Conservation (phyloP, 139 green algal genomes). For the Haematococcus lacustris region DNA sequence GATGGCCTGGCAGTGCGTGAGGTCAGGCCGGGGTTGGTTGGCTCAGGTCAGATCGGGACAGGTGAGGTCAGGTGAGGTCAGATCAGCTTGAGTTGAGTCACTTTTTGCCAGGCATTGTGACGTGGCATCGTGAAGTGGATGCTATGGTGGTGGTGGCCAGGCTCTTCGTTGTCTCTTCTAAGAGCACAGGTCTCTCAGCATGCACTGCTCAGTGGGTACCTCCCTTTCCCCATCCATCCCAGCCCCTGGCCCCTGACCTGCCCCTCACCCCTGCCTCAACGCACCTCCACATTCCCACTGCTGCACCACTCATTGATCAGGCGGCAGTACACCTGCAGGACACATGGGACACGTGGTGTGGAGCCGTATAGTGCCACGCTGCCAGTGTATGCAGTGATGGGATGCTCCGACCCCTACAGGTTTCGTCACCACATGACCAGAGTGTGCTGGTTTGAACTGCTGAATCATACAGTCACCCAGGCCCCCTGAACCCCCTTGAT, state of each 20-base stretch:
- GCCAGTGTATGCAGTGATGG: no score
- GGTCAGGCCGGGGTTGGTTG: no score
- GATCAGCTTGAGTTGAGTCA: no score
- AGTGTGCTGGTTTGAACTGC: background rate
- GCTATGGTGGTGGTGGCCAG: no score
- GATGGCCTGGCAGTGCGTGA: conserved; percentile 20
- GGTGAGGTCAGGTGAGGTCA: no score
- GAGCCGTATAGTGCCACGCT: background rate
- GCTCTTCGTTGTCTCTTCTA: no score
- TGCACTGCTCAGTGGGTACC: no score
- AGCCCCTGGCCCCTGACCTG: background rate
- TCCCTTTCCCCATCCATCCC: background rate
- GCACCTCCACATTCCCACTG: background rate
- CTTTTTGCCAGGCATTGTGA: no score
- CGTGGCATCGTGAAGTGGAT: no score
- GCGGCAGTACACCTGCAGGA: conserved; percentile 17
- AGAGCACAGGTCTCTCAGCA: no score
- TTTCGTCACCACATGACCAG: background rate
- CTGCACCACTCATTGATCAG: conserved; percentile 47
- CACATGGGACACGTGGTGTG: background rate
- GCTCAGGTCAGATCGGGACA: no score
- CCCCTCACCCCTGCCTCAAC: conserved; percentile 32
- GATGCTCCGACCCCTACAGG: no score
- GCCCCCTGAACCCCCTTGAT: background rate
- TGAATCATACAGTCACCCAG: background rate